A percentile compares a stretch with the other conserved stretches of the same genome.
Evolutionary conservation across 805 yeast genomes (phyloP).

Genomic region (Monosporozyma servazzii): DNA sequence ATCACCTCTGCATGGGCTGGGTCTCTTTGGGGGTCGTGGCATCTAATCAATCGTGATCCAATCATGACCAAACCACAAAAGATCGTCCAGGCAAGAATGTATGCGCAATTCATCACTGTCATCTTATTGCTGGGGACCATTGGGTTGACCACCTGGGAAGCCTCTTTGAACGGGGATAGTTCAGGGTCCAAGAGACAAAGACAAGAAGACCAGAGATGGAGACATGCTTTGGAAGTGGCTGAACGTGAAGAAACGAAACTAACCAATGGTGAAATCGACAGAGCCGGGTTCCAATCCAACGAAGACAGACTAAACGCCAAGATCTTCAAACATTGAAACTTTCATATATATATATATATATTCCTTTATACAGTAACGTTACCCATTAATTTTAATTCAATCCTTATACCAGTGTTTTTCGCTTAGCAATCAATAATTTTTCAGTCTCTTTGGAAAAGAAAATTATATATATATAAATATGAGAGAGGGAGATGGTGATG

Average conservation of each 20-base stretch:
- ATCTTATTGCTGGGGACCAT: slow-evolving; percentile 60
- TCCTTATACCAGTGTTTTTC: no score
- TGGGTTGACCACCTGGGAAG: slow-evolving; percentile 56
- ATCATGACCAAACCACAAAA: slow-evolving; percentile 70
- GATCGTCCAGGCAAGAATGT: slow-evolving; percentile 83
- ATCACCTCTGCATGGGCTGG: slow-evolving; percentile 73
- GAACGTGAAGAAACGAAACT: slow-evolving; percentile 27
- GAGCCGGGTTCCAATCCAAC: slow-evolving; percentile 22
- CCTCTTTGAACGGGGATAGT: slow-evolving; percentile 37
- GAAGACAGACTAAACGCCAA: slow-evolving; percentile 33
- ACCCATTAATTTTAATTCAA: no score
- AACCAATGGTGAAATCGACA: neutral
- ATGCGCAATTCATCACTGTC: slow-evolving; percentile 78
- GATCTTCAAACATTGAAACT: slow-evolving; percentile 18
- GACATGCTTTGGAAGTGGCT: slow-evolving; percentile 35
- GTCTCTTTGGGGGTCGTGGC: slow-evolving; percentile 75
- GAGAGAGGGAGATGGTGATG: no score
- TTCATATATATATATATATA: neutral
- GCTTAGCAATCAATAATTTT: no score
- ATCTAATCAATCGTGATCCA: slow-evolving; percentile 59
- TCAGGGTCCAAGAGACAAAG: slow-evolving; percentile 8
- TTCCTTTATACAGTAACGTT: no score
- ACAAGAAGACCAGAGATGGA: slow-evolving; percentile 38
- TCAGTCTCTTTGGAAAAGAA: no score
- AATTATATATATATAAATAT: no score